Base-by-base conservation (phyloP, 495 filamentous ascomycete genomes). In the Friedmanniomyces endolithicus region DNA sequence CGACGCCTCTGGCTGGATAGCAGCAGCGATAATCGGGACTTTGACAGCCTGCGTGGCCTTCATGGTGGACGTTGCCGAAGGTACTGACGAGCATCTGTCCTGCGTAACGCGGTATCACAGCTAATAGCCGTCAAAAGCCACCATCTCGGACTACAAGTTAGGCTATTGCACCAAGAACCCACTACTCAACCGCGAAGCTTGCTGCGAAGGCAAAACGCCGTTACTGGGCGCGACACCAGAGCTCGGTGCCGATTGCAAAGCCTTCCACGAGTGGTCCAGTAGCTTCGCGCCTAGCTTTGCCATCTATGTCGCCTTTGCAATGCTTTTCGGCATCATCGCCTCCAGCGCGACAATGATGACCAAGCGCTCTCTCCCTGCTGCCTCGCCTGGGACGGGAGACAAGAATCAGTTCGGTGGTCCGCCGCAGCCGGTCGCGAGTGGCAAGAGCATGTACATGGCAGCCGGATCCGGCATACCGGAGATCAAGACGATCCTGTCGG, bases 401-500 rank as follows among this genome's bases (percentile, higher is more conserved):
- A 24, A 43, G 14, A 59, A 66, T 29, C 39, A 50, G n/a, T 37
- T 52, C 45, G 44, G 56, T 11, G 47, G 27, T 17, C 52, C 59
- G n/a, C 41, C 49, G 1, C 49, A 60, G 37, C 53, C 58, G 1
- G 33, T 56, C 1, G 44, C 59, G 0, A 49, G 53, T 20, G 75
- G 75, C 6, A 80, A 80, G 59, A 62, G 65, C 11, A 78, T 80
- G 67, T 79, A 78, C 61, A 72, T 81, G 72, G 74, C 76, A 23
- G 73, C 76, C 19, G 77, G 77, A 0, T 72, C 68, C 44, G 77
- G 77, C 12, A 81, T 79, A 41, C 78, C 78, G 0, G 78, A 81
- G 63, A 80, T 80, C 67, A 79, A 80, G 61, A 78, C 77, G 6
- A 74, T 80, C 34, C 61, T 81, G 2, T 78, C 75, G 25, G 78